Evolutionary conservation across 768 basidiomycete species (phyloP), one percentile per base, ranked within the genome.

Genomic region (Tubosaeta brunneosetosa): DNA sequence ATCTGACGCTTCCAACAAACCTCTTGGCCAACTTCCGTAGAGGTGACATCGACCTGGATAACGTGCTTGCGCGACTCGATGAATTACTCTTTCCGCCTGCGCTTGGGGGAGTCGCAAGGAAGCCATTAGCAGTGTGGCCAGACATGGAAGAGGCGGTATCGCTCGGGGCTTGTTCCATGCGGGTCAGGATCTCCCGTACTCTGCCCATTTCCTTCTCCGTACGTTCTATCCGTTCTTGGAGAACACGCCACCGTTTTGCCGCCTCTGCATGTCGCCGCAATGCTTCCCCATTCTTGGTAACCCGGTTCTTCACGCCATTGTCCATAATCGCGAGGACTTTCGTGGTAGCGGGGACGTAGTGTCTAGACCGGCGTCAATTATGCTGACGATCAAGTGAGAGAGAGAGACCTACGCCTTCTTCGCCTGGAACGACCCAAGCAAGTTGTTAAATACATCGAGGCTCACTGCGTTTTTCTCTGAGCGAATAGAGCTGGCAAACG

Each of bases 261-360:
- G 91, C 91, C 62, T 97, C 94, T 3, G 88, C 87, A 66, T 91
- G 91, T 59, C 92, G 77, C 55, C 94, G 80, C 45, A 98, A 71
- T 32, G 92, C 92, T 73, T 97, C 95, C 1, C 95, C 95, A 57
- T 97, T 98, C 80, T 93, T 94, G 19, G 94, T 97, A 6, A 93
- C 86, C 50, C 94, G 83, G 57, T 97, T 94, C 51, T 83, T 82
- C 27, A 97, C 88, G 25, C 94, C 94, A 69, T 92, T 97, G 67
- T 93, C 92, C 61, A 98, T 88, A 61, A 97, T 94, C 25, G 88
- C 83, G 25, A 98, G 78, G 44, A 95, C 94, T 65, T 95, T 94
- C 7, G 85, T 87, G 4, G 90, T 90, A 34, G 93, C 92, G 1
- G 95, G 97, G 73, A 92, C 85, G 66, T 98, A 98, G 67, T 97